Evolutionary conservation across 352 stramenopile species (phyloP), one percentile per base, ranked within the genome.

Genomic region (Phytopythium litorale): DNA sequence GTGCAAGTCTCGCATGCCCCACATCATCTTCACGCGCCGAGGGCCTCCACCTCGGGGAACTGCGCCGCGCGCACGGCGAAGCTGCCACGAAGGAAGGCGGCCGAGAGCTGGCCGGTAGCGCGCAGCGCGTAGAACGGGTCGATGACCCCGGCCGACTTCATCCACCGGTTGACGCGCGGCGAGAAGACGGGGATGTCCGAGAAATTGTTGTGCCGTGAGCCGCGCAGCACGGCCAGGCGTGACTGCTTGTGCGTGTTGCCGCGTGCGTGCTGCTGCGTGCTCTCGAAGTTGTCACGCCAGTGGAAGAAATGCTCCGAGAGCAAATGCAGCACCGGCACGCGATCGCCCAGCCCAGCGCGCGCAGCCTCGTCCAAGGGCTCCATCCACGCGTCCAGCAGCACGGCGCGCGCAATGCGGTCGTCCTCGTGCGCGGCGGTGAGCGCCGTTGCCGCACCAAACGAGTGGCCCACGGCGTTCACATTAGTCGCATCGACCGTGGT

Each of bases 311-410:
- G 79, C 60, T 91, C 76, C 33, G 81, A 91, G 54, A 84, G 71
- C 30, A 91, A 21, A 53, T 88, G 79, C 50, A 87, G 66, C 58
- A 84, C 72, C 21, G 79, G 79, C 21, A 78, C 58, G 43, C 65
- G 68, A 3, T 60, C 28, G 4, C 76, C 79, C 12, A 84, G 58
- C 12, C 79, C 77, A 11, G 65, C 40, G 32, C 71, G 60, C 25
- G 80, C 73, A 11, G 76, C 57, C 16, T 70, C 63, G 40, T 78
- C 74, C 25, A 91, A 45, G 0, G 81, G 81, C 56, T 87, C 76
- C 78, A 91, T 88, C 81, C 81, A 91, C 40, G 70, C 67, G 62
- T 91, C 81, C 25, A 91, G 56, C 50, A 87, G 69, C 53, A 88
- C 79, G 42, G 76, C 72, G 7, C 65, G 61, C 32, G 72, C 71